phyloP scores from a whole-genome alignment of 2,329 filamentous ascomycete species.

The Colletotrichum echinochloae region DNA sequence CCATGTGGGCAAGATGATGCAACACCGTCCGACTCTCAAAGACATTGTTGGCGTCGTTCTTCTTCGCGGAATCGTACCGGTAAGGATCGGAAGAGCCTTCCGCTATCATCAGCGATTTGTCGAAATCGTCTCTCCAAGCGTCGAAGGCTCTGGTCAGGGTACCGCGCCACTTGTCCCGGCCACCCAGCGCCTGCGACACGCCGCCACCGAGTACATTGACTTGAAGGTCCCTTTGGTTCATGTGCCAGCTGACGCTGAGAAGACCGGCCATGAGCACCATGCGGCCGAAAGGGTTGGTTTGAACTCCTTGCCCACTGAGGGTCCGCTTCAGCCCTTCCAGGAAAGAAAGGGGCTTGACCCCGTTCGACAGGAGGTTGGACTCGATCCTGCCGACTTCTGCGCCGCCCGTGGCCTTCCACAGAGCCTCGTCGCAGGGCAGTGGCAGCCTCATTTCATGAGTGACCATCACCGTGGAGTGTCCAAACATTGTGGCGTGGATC shows the following conservation, averaged over 20 bases:
- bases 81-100: constrained; percentile 66
- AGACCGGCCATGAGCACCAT: constrained; percentile 95
- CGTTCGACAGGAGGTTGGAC: constrained; percentile 81
- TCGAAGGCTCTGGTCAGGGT: constrained; percentile 90
- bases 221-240: constrained; percentile 95
- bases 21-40: constrained; percentile 91
- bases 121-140: constrained; percentile 92
- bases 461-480: constrained; percentile 96
- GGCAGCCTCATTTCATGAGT: constrained; percentile 94
- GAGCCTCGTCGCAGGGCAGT: constrained; percentile 89
- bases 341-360: constrained; percentile 87
- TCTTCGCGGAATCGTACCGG: constrained; percentile 66
- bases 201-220: constrained; percentile 82
- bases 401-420: constrained; percentile 92
- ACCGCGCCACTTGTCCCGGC: constrained; percentile 90
- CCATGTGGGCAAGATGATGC: constrained; percentile 96
- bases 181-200: constrained; percentile 82
- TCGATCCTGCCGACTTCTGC: constrained; percentile 89
- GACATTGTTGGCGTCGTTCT: constrained; percentile 73
- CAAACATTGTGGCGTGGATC: constrained; percentile 97
- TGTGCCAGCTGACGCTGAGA: constrained; percentile 94
- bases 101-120: constrained; percentile 78
- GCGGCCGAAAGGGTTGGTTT: constrained; percentile 92
- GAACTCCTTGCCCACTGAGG: constrained; percentile 84
- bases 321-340: constrained; percentile 92